phyloP scores from a whole-genome alignment of 1,284 basidiomycete genomes.

The Ganoderma boninense region DNA sequence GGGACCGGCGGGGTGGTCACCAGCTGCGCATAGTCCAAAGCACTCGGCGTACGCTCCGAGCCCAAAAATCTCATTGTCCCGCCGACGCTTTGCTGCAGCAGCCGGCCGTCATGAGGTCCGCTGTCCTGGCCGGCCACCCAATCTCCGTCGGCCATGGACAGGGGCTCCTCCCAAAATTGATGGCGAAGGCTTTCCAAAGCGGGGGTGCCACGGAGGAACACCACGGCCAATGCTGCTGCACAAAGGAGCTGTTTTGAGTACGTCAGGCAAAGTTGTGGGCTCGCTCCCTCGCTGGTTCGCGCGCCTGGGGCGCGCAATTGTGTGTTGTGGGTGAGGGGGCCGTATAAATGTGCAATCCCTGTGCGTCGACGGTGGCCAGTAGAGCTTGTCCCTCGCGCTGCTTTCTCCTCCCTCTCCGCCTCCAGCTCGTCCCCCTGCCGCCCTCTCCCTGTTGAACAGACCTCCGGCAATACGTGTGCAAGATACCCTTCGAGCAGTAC shows the following conservation, averaged over 20 bases:
- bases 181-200: neutral
- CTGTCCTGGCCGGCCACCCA: neutral
- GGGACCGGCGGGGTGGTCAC: too few relatives aligned
- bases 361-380: neutral
- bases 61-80: neutral
- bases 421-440: neutral
- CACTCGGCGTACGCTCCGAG: neutral
- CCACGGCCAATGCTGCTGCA: neutral
- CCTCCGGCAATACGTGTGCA: neutral
- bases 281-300: neutral
- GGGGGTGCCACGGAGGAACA: neutral
- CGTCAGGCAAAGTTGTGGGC: neutral
- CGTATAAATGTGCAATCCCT: neutral
- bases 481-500: neutral
- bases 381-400: neutral
- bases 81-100: neutral
- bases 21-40: neutral
- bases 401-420: too few relatives aligned
- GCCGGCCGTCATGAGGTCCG: too few relatives aligned
- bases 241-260: neutral
- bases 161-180: neutral
- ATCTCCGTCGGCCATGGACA: neutral
- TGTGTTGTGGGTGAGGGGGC: neutral
- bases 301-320: neutral
- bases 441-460: neutral